A percentile compares a stretch with the other conserved stretches of the same genome.
phyloP scores from a whole-genome alignment of 805 yeast species.

The Yarrowia bubula region DNA sequence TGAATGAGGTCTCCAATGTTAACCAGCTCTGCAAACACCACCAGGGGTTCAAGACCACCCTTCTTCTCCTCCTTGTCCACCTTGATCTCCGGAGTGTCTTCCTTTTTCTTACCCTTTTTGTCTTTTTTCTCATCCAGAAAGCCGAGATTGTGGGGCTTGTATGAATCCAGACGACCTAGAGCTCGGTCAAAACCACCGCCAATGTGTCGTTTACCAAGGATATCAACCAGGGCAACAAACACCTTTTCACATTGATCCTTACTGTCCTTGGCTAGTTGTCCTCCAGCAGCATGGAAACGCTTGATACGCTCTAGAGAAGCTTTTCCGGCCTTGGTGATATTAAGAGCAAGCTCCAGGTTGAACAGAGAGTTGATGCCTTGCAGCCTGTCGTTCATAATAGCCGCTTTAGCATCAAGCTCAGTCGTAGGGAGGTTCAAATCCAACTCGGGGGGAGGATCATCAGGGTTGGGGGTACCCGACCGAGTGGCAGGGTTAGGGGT shows the following conservation, averaged over 20 bases:
- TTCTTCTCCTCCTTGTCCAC: slow-evolving; percentile 25
- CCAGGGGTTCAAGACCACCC: slow-evolving; percentile 64
- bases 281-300: slow-evolving; percentile 43
- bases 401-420: slow-evolving; percentile 77
- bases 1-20: slow-evolving; percentile 89
- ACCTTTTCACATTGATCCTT: slow-evolving; percentile 55
- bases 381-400: slow-evolving; percentile 70
- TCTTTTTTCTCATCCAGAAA: slow-evolving; percentile 15
- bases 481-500: slow-evolving; percentile 1
- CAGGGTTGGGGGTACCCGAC: not conserved
- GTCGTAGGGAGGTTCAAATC: slow-evolving; percentile 44
- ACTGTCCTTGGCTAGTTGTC: slow-evolving; percentile 41
- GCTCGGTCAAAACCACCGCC: slow-evolving; percentile 83
- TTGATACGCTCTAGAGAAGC: slow-evolving; percentile 58
- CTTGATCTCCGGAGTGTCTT: slow-evolving; percentile 12
- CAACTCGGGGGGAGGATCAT: slow-evolving; percentile 26
- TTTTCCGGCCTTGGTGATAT: slow-evolving; percentile 67
- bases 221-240: slow-evolving; percentile 62
- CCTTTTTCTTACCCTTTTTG: slow-evolving; percentile 18
- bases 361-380: slow-evolving; percentile 73
- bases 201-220: slow-evolving; percentile 72
- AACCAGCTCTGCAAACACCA: slow-evolving; percentile 83
- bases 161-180: slow-evolving; percentile 61
- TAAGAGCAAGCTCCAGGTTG: slow-evolving; percentile 75
- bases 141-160: slow-evolving; percentile 52